These are phyloP conservation scores for Flaveria linearis DNA, from an alignment of 129 eudicot genomes.

Conservation along the genomic window DNA sequence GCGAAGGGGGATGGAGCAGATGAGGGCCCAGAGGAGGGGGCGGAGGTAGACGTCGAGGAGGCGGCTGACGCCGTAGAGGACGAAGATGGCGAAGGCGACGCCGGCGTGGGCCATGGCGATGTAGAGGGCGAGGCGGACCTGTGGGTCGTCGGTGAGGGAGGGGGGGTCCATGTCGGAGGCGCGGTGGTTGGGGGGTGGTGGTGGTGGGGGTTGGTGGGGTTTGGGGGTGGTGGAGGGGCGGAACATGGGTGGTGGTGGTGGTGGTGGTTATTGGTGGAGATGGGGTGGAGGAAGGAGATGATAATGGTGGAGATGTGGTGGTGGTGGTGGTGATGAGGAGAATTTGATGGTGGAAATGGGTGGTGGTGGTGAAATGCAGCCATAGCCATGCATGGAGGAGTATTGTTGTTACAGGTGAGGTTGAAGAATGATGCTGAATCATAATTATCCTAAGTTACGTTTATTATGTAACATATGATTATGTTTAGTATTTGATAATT, in stretches of 20 bases:
- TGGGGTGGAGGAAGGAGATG: background rate
- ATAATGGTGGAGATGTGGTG: background rate
- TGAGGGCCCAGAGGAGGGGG: constrained; percentile 82
- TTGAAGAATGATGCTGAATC: too few species aligned
- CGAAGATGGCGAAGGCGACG: constrained; percentile 58
- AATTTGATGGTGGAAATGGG: constrained; percentile 15
- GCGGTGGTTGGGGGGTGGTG: background rate
- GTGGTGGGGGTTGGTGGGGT: background rate
- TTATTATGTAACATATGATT: too few species aligned
- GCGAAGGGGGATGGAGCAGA: constrained; percentile 87
- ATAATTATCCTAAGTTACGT: too few species aligned
- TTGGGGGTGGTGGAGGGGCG: constrained; percentile 25
- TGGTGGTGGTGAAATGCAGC: constrained; percentile 24
- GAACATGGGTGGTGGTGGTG: constrained; percentile 1
- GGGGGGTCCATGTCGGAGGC: constrained; percentile 20
- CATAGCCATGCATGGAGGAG: constrained; percentile 25
- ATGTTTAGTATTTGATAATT: too few species aligned
- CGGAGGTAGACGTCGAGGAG: constrained; percentile 73
- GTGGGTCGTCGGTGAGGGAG: constrained; percentile 63
- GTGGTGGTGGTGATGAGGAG: background rate
- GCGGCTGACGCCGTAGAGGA: constrained; percentile 60
- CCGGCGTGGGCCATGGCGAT: constrained; percentile 94
- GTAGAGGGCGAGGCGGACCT: constrained; percentile 73
- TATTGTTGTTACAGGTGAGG: background rate
- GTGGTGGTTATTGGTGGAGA: background rate